Base-by-base conservation (phyloP, 2,329 filamentous ascomycete species). In the Raffaelea ambrosiae region DNA sequence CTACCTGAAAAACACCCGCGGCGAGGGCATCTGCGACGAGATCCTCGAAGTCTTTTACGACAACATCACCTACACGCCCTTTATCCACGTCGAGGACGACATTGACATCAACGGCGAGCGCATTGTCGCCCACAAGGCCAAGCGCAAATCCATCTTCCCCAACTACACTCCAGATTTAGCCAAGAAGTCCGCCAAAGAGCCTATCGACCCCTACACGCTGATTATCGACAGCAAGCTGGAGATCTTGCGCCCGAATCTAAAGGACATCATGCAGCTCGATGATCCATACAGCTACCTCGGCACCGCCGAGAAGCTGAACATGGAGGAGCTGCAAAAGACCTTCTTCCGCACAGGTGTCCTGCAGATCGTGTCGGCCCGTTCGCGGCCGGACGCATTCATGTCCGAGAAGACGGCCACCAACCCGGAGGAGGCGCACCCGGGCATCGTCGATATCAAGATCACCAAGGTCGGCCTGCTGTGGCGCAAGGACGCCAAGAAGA, bases 31-130 rank as follows among this genome's bases (percentile, higher is more conserved):
- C n/a, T 87, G 86, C 46, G 87, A 94, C 55, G 91, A 97, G 55
- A 86, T 97, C 39, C 72, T 97, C 14, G 89, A 89, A 59, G 96
- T 91, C 62, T 94, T 98, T 61, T 98, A 97, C 67, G 93, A 98
- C 69, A 98, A 98, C 62, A 95, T 98, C 56, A 87, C 86, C 49
- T 98, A 98, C 63, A 98, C 93, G 2, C 93, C 93, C 2, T 98
- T 98, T 61, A 96, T 98, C 56, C 89, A 95, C 59, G 89, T 96
- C 41, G 93, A 98, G 64, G 90, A 95, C 60, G 89, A 95, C 57
- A 67, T 90, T 23, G 86, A 91, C 61, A 74, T 88, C 51, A 88
- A 85, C 57, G 83, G 81, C 48, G 84, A 89, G 49, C 82, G 86
- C 43, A 77, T 86, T 33, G 71, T 84, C 41, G 75, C 79, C 20